Percentiles rank a stretch among this genome's conserved stretches.
phyloP scores from a whole-genome alignment of 441 rosid genomes.

The Gossypium armourianum region DNA sequence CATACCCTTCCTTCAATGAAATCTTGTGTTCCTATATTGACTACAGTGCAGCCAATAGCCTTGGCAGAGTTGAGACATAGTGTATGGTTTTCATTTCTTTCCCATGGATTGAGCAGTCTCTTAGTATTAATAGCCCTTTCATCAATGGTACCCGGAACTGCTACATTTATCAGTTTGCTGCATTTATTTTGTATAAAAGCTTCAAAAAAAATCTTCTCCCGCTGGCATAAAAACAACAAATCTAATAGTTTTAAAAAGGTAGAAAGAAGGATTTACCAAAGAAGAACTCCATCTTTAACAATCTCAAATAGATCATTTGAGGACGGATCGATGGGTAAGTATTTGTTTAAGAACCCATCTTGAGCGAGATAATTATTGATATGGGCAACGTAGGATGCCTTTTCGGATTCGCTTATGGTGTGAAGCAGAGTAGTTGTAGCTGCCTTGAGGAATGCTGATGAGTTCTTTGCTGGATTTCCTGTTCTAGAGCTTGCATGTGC shows the following conservation, averaged over 20 bases:
- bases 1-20: constrained; percentile 92
- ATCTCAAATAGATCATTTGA: constrained; percentile 82
- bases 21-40: constrained; percentile 86
- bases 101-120: constrained; percentile 91
- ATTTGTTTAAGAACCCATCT: constrained; percentile 62
- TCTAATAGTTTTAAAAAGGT: not conserved
- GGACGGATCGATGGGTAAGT: constrained; percentile 65
- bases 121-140: constrained; percentile 94
- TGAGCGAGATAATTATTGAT: constrained; percentile 72
- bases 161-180: constrained; percentile 94
- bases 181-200: constrained; percentile 19
- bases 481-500: constrained; percentile 65
- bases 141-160: constrained; percentile 92
- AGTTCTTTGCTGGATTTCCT: constrained; percentile 53
- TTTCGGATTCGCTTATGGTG: constrained; percentile 79
- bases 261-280: constrained; percentile 42
- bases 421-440: constrained; percentile 85
- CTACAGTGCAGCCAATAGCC: constrained; percentile 93
- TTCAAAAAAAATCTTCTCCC: constrained; percentile 1
- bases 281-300: constrained; percentile 82
- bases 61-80: constrained; percentile 91
- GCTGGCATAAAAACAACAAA: too few relatives aligned
- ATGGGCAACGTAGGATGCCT: constrained; percentile 76
- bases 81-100: constrained; percentile 86
- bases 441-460: constrained; percentile 82